Conservation (phyloP, 2,329 filamentous ascomycete genomes). For the Chalaropsis thielavioides region DNA sequence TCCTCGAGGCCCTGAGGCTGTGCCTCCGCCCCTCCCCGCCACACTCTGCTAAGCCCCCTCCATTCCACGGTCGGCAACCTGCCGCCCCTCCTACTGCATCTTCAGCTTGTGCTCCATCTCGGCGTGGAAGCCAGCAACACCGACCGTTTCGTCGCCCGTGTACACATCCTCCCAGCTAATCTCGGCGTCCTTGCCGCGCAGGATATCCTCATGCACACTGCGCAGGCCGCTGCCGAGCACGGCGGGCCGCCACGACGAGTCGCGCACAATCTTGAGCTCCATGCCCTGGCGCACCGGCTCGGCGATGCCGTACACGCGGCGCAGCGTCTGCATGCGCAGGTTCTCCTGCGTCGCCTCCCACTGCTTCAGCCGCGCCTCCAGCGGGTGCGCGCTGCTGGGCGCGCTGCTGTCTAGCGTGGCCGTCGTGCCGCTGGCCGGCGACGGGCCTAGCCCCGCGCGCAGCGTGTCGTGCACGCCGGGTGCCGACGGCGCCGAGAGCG, state of each 20-base stretch:
- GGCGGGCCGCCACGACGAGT: conserved; percentile 65
- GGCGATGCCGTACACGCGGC: conserved; percentile 77
- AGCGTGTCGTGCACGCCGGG: conserved; percentile 90
- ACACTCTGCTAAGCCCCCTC: neutral
- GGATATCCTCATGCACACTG: conserved; percentile 76
- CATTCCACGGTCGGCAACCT: neutral
- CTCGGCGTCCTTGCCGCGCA: conserved; percentile 62
- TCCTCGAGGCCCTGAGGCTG: neutral
- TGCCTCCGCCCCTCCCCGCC: neutral
- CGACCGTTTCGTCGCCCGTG: conserved; percentile 59
- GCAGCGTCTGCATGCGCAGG: conserved; percentile 76
- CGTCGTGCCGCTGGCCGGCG: conserved; percentile 33
- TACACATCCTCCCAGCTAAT: conserved; percentile 92
- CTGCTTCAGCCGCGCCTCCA: conserved; percentile 74
- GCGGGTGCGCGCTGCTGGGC: conserved; percentile 60
- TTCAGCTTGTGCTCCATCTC: conserved; percentile 89
- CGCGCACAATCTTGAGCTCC: conserved; percentile 79
- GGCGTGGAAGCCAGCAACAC: conserved; percentile 61
- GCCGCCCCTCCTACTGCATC: conserved; percentile 34
- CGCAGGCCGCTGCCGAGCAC: conserved; percentile 45
- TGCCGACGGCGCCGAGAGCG: conserved; percentile 68
- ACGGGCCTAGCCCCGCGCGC: conserved; percentile 64
- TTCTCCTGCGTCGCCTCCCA: conserved; percentile 84
- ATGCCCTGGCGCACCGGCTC: conserved; percentile 87
- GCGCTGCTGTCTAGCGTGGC: conserved; percentile 26